Percentiles rank a stretch among this genome's conserved stretches.
These are phyloP conservation scores for Ophiostoma novo-ulmi DNA, from an alignment of 2,329 filamentous ascomycete species.

Conservation along the genomic window DNA sequence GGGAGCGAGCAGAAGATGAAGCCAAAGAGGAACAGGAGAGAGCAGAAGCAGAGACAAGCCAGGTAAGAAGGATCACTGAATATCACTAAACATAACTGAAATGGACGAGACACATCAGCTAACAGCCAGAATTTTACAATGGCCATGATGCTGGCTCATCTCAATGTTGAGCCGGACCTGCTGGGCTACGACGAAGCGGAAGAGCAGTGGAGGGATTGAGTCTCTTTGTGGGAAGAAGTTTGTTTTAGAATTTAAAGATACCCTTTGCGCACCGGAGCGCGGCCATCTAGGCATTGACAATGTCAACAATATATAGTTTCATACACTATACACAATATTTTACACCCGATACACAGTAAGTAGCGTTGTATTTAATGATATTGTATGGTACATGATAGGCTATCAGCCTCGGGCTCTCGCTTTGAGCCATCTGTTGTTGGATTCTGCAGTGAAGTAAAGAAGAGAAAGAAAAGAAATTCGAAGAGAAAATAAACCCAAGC, in stretches of 20 bases:
- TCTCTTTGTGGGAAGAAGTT: background rate
- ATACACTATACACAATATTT: background rate
- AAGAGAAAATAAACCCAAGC: background rate
- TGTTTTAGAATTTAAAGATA: background rate
- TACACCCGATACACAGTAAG: background rate
- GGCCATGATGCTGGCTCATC: slow-evolving; percentile 37
- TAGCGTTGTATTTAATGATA: background rate
- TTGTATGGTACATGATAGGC: background rate
- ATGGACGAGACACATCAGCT: background rate
- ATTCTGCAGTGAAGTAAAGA: background rate
- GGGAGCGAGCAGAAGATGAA: background rate
- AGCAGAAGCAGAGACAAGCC: slow-evolving; percentile 3
- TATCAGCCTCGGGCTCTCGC: background rate
- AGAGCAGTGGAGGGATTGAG: slow-evolving; percentile 31
- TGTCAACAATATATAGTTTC: background rate
- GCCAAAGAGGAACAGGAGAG: background rate
- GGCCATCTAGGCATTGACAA: background rate
- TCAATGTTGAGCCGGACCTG: slow-evolving; percentile 36
- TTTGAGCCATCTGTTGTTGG: background rate
- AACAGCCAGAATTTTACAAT: slow-evolving; percentile 36
- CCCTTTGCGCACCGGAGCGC: too few relatives aligned
- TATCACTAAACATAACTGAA: background rate
- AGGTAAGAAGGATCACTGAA: background rate
- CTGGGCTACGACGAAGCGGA: slow-evolving; percentile 36
- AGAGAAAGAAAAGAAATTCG: background rate